Evolutionary conservation across 1,139 yeast species (phyloP).

Genomic region (Ogataea hybrid): DNA sequence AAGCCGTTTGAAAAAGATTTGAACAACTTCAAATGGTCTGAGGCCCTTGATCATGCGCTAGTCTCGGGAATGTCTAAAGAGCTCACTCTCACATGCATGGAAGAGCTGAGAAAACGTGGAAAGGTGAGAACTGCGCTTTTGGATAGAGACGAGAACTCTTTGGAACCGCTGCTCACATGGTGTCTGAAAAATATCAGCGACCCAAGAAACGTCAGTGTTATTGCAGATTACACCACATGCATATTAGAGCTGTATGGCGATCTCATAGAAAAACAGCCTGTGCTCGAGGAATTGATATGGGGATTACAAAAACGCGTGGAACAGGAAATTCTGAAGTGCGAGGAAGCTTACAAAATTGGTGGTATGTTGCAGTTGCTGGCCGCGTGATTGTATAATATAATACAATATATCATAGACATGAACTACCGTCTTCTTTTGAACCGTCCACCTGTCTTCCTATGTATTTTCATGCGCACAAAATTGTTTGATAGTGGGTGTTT

Average conservation of each 20-base stretch:
- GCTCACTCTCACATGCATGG: constrained; percentile 73
- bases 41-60: constrained; percentile 87
- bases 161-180: constrained; percentile 88
- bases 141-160: constrained; percentile 74
- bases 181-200: constrained; percentile 72
- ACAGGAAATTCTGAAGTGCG: constrained; percentile 71
- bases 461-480: constrained; percentile 33
- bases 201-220: constrained; percentile 68
- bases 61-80: constrained; percentile 75
- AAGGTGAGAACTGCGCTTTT: constrained; percentile 75
- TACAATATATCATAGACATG: neutral
- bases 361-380: constrained; percentile 90
- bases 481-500: constrained; percentile 32
- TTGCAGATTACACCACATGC: constrained; percentile 82
- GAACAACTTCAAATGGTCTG: constrained; percentile 87
- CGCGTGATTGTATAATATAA: constrained; percentile 30
- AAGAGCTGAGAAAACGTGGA: constrained; percentile 84
- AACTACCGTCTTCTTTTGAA: constrained; percentile 22
- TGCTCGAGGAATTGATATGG: constrained; percentile 68
- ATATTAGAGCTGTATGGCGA: constrained; percentile 77
- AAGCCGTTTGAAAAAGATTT: constrained; percentile 81
- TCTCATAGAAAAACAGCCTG: constrained; percentile 71
- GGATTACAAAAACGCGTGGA: constrained; percentile 60
- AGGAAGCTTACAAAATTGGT: constrained; percentile 84
- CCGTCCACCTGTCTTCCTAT: constrained; percentile 27